phyloP scores from a whole-genome alignment of 768 basidiomycete genomes.

The Podaxis sp. region DNA sequence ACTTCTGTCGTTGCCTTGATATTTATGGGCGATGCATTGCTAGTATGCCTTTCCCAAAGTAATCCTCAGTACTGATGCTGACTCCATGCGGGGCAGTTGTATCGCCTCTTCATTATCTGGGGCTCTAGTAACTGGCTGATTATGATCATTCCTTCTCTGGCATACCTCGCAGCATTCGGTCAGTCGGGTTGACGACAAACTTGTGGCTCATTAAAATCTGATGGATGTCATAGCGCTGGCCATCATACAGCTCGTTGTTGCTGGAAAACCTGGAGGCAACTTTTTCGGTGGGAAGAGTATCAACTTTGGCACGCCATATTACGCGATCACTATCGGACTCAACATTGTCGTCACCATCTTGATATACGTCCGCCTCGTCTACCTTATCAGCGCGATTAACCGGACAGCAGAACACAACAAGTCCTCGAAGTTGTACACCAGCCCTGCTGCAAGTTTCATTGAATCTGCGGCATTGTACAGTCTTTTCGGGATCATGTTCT shows the following conservation, averaged over 20 bases:
- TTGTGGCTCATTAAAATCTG: neutral
- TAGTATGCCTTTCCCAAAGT: conserved; percentile 21
- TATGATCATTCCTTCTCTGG: conserved; percentile 25
- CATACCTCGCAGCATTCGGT: conserved; percentile 30
- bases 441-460: conserved; percentile 35
- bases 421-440: conserved; percentile 35
- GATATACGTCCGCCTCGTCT: conserved; percentile 38
- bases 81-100: conserved; percentile 21
- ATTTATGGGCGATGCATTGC: conserved; percentile 32
- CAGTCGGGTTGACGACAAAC: conserved; percentile 12
- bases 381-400: conserved; percentile 28
- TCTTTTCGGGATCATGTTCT: conserved; percentile 35
- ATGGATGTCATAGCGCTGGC: conserved; percentile 30
- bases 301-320: conserved; percentile 41
- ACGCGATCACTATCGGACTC: conserved; percentile 37
- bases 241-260: conserved; percentile 39
- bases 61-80: neutral
- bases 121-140: conserved; percentile 25
- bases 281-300: conserved; percentile 38
- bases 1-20: conserved; percentile 28
- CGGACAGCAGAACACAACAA: conserved; percentile 13
- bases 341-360: conserved; percentile 42
- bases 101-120: conserved; percentile 32
- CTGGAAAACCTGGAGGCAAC: conserved; percentile 38
- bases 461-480: conserved; percentile 42